Evolutionary conservation across 2,329 filamentous ascomycete species (phyloP).

Genomic region (Aspergillus pseudoviridinutans): DNA sequence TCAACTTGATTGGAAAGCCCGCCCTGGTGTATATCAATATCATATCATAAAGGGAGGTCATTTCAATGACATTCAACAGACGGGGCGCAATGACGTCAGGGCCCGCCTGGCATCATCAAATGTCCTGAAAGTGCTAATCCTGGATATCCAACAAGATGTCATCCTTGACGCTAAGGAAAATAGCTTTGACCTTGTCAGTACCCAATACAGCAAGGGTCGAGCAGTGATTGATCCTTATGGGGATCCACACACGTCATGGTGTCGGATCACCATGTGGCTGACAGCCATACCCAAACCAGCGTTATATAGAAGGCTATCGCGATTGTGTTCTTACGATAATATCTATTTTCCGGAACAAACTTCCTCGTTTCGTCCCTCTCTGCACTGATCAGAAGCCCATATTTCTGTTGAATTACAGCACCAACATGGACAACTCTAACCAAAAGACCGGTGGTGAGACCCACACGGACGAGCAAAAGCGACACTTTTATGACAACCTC

Average conservation of each 20-base stretch:
- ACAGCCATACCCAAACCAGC: background rate
- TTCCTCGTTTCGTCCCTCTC: no score
- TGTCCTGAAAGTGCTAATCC: no score
- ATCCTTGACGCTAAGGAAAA: background rate
- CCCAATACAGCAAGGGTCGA: background rate
- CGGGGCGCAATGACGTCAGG: background rate
- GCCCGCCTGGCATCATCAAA: background rate
- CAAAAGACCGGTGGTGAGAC: background rate
- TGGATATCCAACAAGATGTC: background rate
- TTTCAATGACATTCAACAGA: background rate
- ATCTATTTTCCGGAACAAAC: background rate
- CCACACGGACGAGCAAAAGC: constrained; percentile 16
- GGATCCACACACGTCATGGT: background rate
- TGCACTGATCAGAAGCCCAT: background rate
- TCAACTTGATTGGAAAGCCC: background rate
- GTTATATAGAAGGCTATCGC: background rate
- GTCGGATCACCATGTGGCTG: background rate
- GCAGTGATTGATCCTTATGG: background rate
- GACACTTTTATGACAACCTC: constrained; percentile 15
- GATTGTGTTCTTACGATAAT: background rate
- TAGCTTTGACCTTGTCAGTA: background rate
- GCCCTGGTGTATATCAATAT: background rate
- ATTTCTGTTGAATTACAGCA: background rate
- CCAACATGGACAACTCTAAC: background rate
- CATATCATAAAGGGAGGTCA: background rate